Percentiles rank a stretch among this genome's conserved stretches.
Conservation (phyloP, 139 green algal genomes). For the Asterochloris sp. region DNA sequence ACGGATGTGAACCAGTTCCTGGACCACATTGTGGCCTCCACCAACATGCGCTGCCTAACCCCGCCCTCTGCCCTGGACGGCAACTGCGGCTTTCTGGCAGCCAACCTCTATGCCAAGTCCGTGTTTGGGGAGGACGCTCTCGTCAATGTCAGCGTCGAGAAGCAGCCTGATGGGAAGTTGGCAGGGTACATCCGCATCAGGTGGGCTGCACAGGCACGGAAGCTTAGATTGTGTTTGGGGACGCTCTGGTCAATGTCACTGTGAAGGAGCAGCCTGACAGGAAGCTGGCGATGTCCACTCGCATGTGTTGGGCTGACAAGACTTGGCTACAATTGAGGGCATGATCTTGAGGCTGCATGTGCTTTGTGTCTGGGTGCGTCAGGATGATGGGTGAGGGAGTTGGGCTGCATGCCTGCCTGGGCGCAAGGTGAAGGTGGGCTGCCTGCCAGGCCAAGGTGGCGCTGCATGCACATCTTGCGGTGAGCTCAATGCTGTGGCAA, state of each 20-base stretch:
- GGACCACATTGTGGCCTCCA: slow-evolving; percentile 91
- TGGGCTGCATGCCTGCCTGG: too few species aligned
- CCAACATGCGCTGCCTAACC: slow-evolving; percentile 98
- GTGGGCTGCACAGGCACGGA: slow-evolving; percentile 44
- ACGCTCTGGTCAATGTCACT: not conserved
- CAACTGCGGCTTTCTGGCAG: slow-evolving; percentile 91
- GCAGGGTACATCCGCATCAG: slow-evolving; percentile 95
- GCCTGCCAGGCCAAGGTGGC: too few species aligned
- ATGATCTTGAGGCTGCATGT: too few species aligned
- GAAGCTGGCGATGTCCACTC: not conserved
- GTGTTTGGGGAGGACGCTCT: slow-evolving; percentile 99
- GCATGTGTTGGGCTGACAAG: not conserved
- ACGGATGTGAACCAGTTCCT: slow-evolving; percentile 84
- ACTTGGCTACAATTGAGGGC: not conserved
- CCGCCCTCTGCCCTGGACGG: slow-evolving; percentile 82
- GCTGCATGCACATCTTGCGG: too few species aligned
- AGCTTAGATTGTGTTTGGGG: not conserved
- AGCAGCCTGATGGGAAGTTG: slow-evolving; percentile 80
- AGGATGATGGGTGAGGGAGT: too few species aligned
- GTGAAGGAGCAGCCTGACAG: not conserved
- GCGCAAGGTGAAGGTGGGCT: too few species aligned
- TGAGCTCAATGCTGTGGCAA: too few species aligned
- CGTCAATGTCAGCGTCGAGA: slow-evolving; percentile 96
- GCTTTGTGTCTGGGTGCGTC: too few species aligned
- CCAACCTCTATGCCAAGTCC: slow-evolving; percentile 96